Conservation (phyloP, 495 filamentous ascomycete genomes). For the Penicillium egyptiacum region DNA sequence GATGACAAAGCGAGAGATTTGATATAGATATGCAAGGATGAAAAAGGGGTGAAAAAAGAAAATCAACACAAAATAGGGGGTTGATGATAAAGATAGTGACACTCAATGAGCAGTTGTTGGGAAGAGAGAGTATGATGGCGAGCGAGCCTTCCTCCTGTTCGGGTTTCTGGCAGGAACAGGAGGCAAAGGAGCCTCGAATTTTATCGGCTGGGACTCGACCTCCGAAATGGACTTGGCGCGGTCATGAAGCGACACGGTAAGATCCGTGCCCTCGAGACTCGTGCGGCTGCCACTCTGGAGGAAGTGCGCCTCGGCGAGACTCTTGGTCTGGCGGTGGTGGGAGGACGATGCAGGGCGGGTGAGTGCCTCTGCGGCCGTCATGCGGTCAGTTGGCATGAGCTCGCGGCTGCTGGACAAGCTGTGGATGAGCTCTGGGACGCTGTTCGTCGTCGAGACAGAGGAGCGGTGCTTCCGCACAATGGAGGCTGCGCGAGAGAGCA, state of each 20-base stretch:
- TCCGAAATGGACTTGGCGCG: slow-evolving; percentile 43
- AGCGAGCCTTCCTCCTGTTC: slow-evolving; percentile 35
- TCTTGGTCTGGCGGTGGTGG: slow-evolving; percentile 45
- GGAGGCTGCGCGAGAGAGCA: slow-evolving; percentile 49
- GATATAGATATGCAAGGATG: slow-evolving; percentile 12
- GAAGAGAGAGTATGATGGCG: slow-evolving; percentile 49
- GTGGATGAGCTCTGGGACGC: slow-evolving; percentile 56
- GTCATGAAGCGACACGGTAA: slow-evolving; percentile 28
- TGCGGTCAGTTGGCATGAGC: slow-evolving; percentile 36
- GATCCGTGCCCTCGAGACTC: slow-evolving; percentile 27
- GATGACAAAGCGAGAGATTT: slow-evolving; percentile 13
- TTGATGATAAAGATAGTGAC: slow-evolving; percentile 2
- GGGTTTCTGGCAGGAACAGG: slow-evolving; percentile 22
- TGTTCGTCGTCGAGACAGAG: slow-evolving; percentile 53
- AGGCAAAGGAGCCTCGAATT: slow-evolving; percentile 15
- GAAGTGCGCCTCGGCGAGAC: slow-evolving; percentile 37
- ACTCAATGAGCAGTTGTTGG: slow-evolving; percentile 30
- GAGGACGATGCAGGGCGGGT: slow-evolving; percentile 34
- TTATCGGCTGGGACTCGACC: slow-evolving; percentile 20
- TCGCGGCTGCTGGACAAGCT: slow-evolving; percentile 51
- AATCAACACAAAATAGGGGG: neutral
- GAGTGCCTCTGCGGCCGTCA: slow-evolving; percentile 32
- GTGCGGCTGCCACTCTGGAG: slow-evolving; percentile 29
- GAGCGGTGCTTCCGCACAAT: slow-evolving; percentile 56
- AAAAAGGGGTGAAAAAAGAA: slow-evolving; percentile 6